These are phyloP conservation scores for Botryotinia narcissicola DNA, from an alignment of 2,329 filamentous ascomycete species.

Conservation along the genomic window DNA sequence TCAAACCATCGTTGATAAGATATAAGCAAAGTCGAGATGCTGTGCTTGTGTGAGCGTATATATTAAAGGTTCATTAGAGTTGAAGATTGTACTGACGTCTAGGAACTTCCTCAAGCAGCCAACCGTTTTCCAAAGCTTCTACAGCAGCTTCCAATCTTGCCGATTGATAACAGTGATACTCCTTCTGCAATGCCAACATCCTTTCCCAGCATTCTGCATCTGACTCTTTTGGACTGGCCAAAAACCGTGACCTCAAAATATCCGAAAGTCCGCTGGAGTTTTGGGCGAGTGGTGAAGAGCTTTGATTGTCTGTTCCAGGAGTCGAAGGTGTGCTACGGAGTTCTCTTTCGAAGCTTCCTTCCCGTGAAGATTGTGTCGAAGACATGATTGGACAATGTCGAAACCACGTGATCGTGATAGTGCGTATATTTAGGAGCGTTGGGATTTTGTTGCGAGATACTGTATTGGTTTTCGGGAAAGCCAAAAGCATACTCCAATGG, in stretches of 20 bases:
- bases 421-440: not conserved
- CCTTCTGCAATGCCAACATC: constrained; percentile 35
- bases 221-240: constrained; percentile 21
- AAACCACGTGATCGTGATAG: constrained; percentile 4
- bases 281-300: constrained; percentile 21
- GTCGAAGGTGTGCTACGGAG: constrained; percentile 22
- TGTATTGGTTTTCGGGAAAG: not conserved
- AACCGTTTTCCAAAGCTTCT: constrained; percentile 33
- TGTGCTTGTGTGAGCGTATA: constrained; percentile 20
- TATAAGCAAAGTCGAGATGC: constrained; percentile 37
- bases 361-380: constrained; percentile 16
- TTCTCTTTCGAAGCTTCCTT: constrained; percentile 21
- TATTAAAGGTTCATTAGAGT: not conserved
- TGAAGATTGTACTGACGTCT: constrained; percentile 30
- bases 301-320: constrained; percentile 17
- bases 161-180: constrained; percentile 38
- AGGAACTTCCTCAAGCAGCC: constrained; percentile 28
- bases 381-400: constrained; percentile 13
- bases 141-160: constrained; percentile 37
- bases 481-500: constrained; percentile 13
- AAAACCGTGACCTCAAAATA: constrained; percentile 16
- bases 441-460: not conserved
- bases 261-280: constrained; percentile 11
- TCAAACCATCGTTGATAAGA: constrained; percentile 36
- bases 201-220: constrained; percentile 35